These are phyloP conservation scores for Chytriomyces confervae DNA, from an alignment of 192 early-diverging fungal genomes.

Conservation along the genomic window DNA sequence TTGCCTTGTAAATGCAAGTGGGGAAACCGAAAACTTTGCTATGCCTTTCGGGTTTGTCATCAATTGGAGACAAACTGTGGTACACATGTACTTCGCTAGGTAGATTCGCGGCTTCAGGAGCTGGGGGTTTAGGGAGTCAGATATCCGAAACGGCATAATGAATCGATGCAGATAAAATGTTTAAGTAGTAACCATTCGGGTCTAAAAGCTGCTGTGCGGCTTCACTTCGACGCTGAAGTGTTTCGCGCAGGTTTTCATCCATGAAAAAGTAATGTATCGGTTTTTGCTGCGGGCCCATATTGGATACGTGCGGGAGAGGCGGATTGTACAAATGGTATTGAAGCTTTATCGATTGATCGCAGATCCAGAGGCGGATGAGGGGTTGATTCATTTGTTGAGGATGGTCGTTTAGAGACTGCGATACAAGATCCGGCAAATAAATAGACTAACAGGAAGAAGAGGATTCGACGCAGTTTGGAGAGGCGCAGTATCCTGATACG, in stretches of 20 bases:
- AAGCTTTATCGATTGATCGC: conserved; percentile 50
- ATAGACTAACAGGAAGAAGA: conserved; percentile 42
- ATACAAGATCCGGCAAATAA: not conserved
- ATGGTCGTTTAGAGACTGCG: not conserved
- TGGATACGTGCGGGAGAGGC: conserved; percentile 71
- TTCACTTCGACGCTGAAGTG: conserved; percentile 75
- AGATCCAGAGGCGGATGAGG: too few relatives aligned
- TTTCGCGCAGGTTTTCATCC: conserved; percentile 80
- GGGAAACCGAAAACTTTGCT: conserved; percentile 66
- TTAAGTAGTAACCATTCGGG: conserved; percentile 43
- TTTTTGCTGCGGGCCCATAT: conserved; percentile 76
- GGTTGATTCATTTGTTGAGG: too few relatives aligned
- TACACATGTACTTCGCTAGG: conserved; percentile 84
- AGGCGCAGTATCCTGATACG: not conserved
- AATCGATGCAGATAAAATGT: not conserved
- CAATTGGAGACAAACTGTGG: conserved; percentile 64
- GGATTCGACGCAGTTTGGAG: conserved; percentile 18
- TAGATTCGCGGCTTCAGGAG: conserved; percentile 50
- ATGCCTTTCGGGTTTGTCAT: conserved; percentile 46
- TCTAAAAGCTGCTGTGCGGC: conserved; percentile 51
- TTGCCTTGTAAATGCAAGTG: conserved; percentile 83
- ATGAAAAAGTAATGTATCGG: conserved; percentile 85
- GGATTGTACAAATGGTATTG: conserved; percentile 83
- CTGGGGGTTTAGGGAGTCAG: conserved; percentile 6
- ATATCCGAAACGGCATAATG: too few relatives aligned